These are phyloP conservation scores for Hanseniaspora mollemarum DNA, from an alignment of 805 yeast genomes.

Conservation along the genomic window DNA sequence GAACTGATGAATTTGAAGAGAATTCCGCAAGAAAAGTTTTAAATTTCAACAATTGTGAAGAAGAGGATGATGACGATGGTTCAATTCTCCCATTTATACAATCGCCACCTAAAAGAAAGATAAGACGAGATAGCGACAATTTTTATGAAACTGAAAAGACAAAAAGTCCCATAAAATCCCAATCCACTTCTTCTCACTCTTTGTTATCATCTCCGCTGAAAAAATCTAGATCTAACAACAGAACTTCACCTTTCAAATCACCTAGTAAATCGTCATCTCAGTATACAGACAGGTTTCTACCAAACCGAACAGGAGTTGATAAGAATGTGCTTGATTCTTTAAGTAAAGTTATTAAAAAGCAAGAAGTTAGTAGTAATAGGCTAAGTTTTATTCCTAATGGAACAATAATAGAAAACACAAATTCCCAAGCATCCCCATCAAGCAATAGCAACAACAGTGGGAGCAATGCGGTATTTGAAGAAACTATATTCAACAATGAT, in stretches of 20 bases:
- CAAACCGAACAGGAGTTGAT: slow-evolving; percentile 75
- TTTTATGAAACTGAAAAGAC: neutral
- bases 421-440: slow-evolving; percentile 15
- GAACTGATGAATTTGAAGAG: neutral
- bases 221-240: slow-evolving; percentile 3
- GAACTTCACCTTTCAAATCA: slow-evolving; percentile 10
- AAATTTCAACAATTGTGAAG: neutral
- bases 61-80: neutral
- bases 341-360: slow-evolving; percentile 9
- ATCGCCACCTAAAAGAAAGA: slow-evolving; percentile 8
- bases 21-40: neutral
- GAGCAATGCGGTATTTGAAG: slow-evolving; percentile 15
- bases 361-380: slow-evolving; percentile 43
- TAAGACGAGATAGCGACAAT: neutral
- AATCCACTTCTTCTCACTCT: neutral
- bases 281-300: slow-evolving; percentile 79
- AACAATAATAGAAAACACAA: neutral
- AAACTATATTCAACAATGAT: slow-evolving; percentile 18
- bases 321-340: slow-evolving; percentile 45
- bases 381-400: slow-evolving; percentile 5
- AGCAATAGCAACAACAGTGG: neutral
- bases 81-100: neutral
- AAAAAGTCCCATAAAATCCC: neutral
- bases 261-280: slow-evolving; percentile 21
- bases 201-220: slow-evolving; percentile 5